Evolutionary conservation across 2,329 filamentous ascomycete genomes (phyloP).

Genomic region (Furcasterigmium furcatum): DNA sequence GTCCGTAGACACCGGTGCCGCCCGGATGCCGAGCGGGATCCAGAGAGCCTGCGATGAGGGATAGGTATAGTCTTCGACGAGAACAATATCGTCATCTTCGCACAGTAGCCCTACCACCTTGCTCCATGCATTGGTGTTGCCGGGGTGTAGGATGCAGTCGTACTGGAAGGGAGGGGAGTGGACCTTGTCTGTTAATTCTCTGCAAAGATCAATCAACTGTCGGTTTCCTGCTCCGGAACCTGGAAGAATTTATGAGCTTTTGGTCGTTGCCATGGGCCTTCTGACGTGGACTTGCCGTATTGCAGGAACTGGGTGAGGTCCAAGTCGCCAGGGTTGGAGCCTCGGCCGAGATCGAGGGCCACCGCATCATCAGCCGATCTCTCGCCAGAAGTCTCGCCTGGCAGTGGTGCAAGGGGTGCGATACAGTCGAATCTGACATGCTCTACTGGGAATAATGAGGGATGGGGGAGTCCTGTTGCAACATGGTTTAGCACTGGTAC

Average conservation of each 20-base stretch:
- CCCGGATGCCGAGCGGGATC: slow-evolving; percentile 5
- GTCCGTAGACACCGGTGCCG: slow-evolving; percentile 19
- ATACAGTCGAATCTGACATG: slow-evolving; percentile 10
- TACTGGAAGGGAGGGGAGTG: slow-evolving; percentile 16
- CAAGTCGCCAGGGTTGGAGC: slow-evolving; percentile 5
- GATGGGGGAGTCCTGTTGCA: no score
- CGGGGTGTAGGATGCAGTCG: slow-evolving; percentile 20
- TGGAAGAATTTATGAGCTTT: neutral
- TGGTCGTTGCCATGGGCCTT: neutral
- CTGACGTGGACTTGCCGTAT: slow-evolving; percentile 8
- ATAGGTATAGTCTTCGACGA: slow-evolving; percentile 19
- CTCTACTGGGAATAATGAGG: neutral
- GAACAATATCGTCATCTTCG: slow-evolving; percentile 16
- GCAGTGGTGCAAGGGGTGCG: slow-evolving; percentile 1
- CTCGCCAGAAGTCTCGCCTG: neutral
- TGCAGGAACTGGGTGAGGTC: slow-evolving; percentile 15
- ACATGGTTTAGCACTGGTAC: no score
- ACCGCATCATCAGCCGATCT: neutral
- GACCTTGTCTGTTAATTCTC: slow-evolving; percentile 15
- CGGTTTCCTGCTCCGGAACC: slow-evolving; percentile 14
- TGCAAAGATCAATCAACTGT: slow-evolving; percentile 10
- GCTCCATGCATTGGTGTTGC: slow-evolving; percentile 12
- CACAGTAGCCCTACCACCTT: no score
- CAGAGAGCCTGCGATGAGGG: neutral
- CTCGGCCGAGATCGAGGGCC: slow-evolving; percentile 5